Percentiles rank a stretch among this genome's conserved stretches.
These are phyloP conservation scores for Auricularia sp. DNA, from an alignment of 768 basidiomycete species.

Conservation along the genomic window DNA sequence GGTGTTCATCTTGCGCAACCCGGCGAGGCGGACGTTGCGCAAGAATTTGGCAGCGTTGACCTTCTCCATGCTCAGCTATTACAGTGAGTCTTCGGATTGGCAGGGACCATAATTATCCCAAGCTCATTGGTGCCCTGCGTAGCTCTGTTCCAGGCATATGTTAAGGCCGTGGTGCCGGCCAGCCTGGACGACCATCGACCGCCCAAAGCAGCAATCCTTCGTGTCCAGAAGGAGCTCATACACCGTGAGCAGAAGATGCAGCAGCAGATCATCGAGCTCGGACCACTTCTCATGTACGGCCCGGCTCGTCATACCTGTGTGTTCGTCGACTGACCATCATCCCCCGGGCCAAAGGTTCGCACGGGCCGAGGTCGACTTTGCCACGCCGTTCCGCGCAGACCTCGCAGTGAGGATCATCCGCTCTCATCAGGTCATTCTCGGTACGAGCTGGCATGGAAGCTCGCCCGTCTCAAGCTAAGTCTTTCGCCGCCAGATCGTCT, in stretches of 20 bases:
- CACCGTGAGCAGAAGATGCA: slow-evolving; percentile 18
- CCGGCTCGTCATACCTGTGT: neutral
- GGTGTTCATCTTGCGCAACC: slow-evolving; percentile 17
- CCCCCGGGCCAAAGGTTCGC: slow-evolving; percentile 14
- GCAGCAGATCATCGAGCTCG: slow-evolving; percentile 14
- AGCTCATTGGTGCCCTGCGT: neutral
- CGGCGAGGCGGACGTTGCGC: slow-evolving; percentile 17
- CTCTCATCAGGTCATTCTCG: slow-evolving; percentile 18
- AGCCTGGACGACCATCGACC: slow-evolving; percentile 9
- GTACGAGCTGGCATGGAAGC: neutral
- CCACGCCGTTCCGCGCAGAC: slow-evolving; percentile 13
- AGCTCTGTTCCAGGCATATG: slow-evolving; percentile 12
- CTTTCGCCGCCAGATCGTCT: slow-evolving; percentile 8
- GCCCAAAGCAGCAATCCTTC: slow-evolving; percentile 8
- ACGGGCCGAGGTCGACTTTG: slow-evolving; percentile 15
- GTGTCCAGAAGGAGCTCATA: slow-evolving; percentile 16
- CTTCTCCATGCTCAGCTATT: slow-evolving; percentile 15
- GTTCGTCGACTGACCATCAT: neutral
- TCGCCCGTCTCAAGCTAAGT: too few species aligned
- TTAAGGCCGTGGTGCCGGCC: slow-evolving; percentile 10
- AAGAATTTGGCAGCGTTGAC: slow-evolving; percentile 12
- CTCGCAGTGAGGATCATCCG: slow-evolving; percentile 11
- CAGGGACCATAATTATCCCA: neutral
- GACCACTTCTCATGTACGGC: slow-evolving; percentile 16
- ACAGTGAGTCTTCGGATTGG: neutral